Evolutionary conservation across 495 filamentous ascomycete genomes (phyloP).

Genomic region (Hypoxylon cercidicola): DNA sequence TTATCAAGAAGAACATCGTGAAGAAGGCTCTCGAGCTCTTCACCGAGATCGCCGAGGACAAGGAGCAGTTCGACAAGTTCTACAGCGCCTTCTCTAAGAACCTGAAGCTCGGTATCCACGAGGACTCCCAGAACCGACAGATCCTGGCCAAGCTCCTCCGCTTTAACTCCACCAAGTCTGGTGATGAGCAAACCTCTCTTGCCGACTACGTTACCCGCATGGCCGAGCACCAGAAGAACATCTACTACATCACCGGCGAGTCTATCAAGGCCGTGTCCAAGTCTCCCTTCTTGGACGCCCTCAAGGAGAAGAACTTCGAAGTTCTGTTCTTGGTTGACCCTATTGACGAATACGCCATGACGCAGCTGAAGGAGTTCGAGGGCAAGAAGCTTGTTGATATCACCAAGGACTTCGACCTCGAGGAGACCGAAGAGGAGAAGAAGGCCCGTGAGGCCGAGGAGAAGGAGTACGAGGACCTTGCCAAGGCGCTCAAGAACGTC

Average conservation of each 20-base stretch:
- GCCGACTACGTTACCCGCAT: constrained; percentile 97
- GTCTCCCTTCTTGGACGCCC: constrained; percentile 98
- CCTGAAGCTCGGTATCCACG: constrained; percentile 99
- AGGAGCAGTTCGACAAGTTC: constrained; percentile 99
- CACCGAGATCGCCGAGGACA: constrained; percentile 97
- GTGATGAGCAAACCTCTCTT: constrained; percentile 93
- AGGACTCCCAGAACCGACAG: constrained; percentile 97
- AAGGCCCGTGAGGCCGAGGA: constrained; percentile 92
- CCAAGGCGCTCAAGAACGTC: constrained; percentile 98
- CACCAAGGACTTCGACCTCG: constrained; percentile 99
- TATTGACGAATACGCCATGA: constrained; percentile 99
- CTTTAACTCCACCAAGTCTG: constrained; percentile 98
- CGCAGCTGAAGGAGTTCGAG: constrained; percentile 99
- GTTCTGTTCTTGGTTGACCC: constrained; percentile 99
- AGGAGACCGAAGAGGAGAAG: constrained; percentile 99
- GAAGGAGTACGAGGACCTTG: constrained; percentile 94
- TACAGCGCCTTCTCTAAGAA: constrained; percentile 99
- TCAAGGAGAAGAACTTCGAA: constrained; percentile 99
- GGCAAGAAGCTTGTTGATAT: constrained; percentile 99
- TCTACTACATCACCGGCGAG: constrained; percentile 99
- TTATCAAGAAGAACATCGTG: constrained; percentile 99
- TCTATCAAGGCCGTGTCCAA: constrained; percentile 97
- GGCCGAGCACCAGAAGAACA: constrained; percentile 99
- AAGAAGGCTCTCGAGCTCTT: constrained; percentile 99
- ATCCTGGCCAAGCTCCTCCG: constrained; percentile 96